Evolutionary conservation across 164 flowering plant species (phyloP).

Genomic region (Sextonia rubra): DNA sequence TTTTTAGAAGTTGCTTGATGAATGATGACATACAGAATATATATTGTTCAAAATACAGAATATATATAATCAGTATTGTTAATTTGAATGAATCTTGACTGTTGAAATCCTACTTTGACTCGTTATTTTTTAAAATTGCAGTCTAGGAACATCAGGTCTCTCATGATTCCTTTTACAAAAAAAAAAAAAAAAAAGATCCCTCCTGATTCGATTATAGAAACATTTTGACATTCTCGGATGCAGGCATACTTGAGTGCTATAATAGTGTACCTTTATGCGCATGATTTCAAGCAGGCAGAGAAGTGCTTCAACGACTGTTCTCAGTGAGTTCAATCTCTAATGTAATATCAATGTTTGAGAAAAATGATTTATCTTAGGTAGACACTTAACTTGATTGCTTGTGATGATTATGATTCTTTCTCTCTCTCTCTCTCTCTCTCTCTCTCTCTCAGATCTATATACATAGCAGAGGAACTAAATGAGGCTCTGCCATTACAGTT

Average conservation of each 20-base stretch:
- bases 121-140: not conserved
- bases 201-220: not conserved
- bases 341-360: not conserved
- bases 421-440: no score
- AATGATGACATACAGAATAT: not conserved
- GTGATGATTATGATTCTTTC: not conserved
- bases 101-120: not conserved
- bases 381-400: not conserved
- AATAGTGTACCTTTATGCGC: constrained; percentile 76
- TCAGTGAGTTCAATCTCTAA: constrained; percentile 53
- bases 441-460: no score
- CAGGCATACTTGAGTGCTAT: constrained; percentile 98
- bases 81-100: not conserved
- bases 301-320: constrained; percentile 92
- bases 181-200: no score
- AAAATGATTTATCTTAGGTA: not conserved
- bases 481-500: not conserved
- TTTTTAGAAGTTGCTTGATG: no score
- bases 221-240: constrained; percentile 15
- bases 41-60: no score
- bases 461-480: not conserved
- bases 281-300: constrained; percentile 86
- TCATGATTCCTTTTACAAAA: no score
- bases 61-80: not conserved
- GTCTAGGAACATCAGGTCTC: not conserved